Conservation (phyloP, 2,329 filamentous ascomycete genomes). For the Emydomyces testavorans region DNA sequence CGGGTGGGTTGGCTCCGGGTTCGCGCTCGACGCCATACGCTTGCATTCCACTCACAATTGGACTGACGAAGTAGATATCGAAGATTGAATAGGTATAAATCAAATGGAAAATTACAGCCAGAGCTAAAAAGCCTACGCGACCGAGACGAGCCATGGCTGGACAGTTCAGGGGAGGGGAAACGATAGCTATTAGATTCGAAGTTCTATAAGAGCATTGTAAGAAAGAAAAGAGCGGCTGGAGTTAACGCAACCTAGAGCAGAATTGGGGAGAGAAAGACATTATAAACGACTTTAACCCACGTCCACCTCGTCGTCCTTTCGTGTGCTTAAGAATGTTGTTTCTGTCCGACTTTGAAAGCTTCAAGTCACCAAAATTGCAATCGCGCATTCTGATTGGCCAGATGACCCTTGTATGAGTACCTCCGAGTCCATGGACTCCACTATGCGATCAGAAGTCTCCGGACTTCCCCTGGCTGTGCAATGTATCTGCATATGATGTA, state of each 20-base stretch:
- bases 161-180: not conserved
- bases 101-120: slow-evolving; percentile 84
- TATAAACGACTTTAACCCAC: no score
- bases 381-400: slow-evolving; percentile 2
- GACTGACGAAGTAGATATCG: slow-evolving; percentile 97
- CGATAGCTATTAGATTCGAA: not conserved
- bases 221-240: slow-evolving; percentile 19
- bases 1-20: slow-evolving; percentile 54
- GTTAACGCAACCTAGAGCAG: no score
- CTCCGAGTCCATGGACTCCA: slow-evolving; percentile 1
- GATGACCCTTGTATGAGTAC: slow-evolving; percentile 1
- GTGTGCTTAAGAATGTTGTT: not conserved
- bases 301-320: slow-evolving; percentile 2
- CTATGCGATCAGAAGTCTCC: not conserved
- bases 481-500: no score
- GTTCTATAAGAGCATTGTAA: not conserved
- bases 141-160: slow-evolving; percentile 42
- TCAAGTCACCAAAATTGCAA: not conserved
- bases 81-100: slow-evolving; percentile 94
- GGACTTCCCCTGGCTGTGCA: no score
- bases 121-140: slow-evolving; percentile 72
- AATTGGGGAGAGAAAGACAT: no score
- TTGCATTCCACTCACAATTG: slow-evolving; percentile 90
- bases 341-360: not conserved
- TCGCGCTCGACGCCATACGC: slow-evolving; percentile 60